A percentile compares a stretch with the other conserved stretches of the same genome.
These are phyloP conservation scores for Colletotrichum lupini DNA, from an alignment of 2,329 filamentous ascomycete genomes.

Conservation along the genomic window DNA sequence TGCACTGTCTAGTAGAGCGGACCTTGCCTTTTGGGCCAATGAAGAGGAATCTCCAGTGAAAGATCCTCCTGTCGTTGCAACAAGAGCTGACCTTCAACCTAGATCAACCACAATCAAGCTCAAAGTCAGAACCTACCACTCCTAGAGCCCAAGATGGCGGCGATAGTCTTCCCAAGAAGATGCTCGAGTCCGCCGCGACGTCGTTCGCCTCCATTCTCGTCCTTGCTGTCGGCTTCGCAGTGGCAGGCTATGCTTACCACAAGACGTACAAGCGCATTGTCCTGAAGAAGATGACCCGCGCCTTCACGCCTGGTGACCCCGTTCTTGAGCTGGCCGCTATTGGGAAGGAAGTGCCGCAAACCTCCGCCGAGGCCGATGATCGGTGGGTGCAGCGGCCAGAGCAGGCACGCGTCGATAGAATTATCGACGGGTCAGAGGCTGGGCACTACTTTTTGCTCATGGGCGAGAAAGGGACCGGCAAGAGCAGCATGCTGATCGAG, in stretches of 20 bases:
- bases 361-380: conserved; percentile 57
- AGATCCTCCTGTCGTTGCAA: background rate
- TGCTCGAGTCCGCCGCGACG: conserved; percentile 79
- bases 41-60: background rate
- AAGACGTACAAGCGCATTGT: conserved; percentile 90
- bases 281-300: conserved; percentile 90
- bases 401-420: conserved; percentile 83
- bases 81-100: conserved; percentile 6
- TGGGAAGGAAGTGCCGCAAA: conserved; percentile 64
- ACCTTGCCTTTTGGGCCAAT: background rate
- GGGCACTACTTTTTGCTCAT: conserved; percentile 94
- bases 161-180: conserved; percentile 64
- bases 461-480: conserved; percentile 96
- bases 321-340: conserved; percentile 83
- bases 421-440: conserved; percentile 76
- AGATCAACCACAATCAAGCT: conserved; percentile 9
- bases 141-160: conserved; percentile 39
- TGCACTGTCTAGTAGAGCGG: background rate
- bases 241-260: conserved; percentile 83
- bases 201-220: conserved; percentile 81
- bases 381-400: conserved; percentile 89
- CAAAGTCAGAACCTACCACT: background rate
- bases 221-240: conserved; percentile 71
- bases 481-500: conserved; percentile 95
- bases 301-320: conserved; percentile 92